phyloP scores from a whole-genome alignment of 2,329 filamentous ascomycete species.

The Scedosporium aurantiacum region DNA sequence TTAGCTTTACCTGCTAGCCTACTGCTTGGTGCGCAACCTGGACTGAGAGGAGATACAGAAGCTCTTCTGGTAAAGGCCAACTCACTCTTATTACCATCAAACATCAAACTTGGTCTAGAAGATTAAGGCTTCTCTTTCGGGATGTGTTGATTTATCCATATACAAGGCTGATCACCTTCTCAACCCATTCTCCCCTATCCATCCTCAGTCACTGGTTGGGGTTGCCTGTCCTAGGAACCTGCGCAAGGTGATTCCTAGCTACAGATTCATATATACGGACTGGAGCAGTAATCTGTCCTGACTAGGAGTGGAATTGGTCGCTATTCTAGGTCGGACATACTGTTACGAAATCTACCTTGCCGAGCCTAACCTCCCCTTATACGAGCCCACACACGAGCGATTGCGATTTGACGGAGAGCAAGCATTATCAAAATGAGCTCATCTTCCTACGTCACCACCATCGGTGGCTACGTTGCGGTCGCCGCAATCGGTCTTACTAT shows the following conservation, averaged over 20 bases:
- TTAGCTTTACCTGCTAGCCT: not conserved
- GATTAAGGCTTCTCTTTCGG: not conserved
- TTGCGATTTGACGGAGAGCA: no score
- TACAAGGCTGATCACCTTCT: not conserved
- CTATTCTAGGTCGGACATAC: no score
- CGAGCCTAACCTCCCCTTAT: not conserved
- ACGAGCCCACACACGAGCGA: no score
- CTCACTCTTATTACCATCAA: not conserved
- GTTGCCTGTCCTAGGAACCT: not conserved
- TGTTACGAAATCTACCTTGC: no score
- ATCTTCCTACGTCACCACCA: slow-evolving; percentile 15
- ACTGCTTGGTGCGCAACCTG: not conserved
- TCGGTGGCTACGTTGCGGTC: slow-evolving; percentile 25
- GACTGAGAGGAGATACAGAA: not conserved
- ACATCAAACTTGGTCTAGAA: not conserved
- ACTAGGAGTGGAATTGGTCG: no score
- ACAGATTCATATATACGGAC: no score
- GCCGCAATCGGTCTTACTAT: slow-evolving; percentile 23
- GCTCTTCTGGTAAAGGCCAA: not conserved
- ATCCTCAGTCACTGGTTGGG: not conserved
- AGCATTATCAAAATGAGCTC: slow-evolving; percentile 11
- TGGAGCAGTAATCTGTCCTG: no score
- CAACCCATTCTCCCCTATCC: not conserved
- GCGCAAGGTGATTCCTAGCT: no score
- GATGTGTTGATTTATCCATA: not conserved